Conservation (phyloP, 2,329 filamentous ascomycete genomes). For the Trichoderma simmonsii region DNA sequence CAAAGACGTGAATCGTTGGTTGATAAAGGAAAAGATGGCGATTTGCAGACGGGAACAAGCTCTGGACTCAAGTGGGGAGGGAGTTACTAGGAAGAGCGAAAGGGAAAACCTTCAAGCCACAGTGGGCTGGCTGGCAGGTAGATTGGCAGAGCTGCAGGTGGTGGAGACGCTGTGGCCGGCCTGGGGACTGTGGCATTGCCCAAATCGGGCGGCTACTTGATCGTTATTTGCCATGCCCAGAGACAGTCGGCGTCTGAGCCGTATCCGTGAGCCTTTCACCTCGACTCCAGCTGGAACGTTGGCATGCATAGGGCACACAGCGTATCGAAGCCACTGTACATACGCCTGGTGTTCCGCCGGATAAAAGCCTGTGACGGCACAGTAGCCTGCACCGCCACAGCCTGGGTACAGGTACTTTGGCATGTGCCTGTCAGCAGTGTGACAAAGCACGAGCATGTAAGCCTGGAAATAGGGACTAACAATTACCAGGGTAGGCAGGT, state of each 20-base stretch:
- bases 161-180: background rate
- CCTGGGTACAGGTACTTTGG: background rate
- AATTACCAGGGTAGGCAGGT: conserved; percentile 1
- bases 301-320: background rate
- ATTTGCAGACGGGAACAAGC: conserved; percentile 9
- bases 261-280: background rate
- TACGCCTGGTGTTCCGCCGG: background rate
- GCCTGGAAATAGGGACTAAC: background rate
- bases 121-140: background rate
- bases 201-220: background rate
- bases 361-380: background rate
- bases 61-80: conserved; percentile 8
- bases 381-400: background rate
- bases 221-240: conserved; percentile 8
- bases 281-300: background rate
- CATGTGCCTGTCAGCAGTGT: background rate
- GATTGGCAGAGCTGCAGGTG: background rate
- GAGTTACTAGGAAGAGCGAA: background rate
- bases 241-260: background rate
- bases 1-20: background rate
- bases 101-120: conserved; percentile 14
- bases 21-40: conserved; percentile 5
- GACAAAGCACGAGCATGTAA: background rate
- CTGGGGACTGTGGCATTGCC: background rate
- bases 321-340: background rate